phyloP scores from a whole-genome alignment of 352 stramenopile species.

The Globisporangium parvum region DNA sequence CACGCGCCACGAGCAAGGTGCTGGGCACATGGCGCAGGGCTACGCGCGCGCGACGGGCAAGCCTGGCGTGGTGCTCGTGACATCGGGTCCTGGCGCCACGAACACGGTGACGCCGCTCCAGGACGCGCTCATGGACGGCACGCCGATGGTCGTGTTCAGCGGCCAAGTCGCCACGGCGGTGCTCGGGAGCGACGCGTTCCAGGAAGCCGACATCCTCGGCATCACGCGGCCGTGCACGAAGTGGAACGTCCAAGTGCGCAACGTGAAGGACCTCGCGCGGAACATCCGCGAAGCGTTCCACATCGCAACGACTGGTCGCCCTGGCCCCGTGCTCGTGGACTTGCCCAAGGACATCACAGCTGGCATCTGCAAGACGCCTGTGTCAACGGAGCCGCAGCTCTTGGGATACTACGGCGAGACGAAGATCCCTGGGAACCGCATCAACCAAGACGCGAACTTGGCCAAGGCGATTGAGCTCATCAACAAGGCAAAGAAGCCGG shows the following conservation, averaged over 20 bases:
- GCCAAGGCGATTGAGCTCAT: constrained; percentile 81
- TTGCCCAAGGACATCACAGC: constrained; percentile 94
- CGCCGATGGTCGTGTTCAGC: constrained; percentile 92
- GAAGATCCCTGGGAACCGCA: constrained; percentile 74
- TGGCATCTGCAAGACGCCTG: constrained; percentile 62
- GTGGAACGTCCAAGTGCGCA: constrained; percentile 96
- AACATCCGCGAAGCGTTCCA: constrained; percentile 96
- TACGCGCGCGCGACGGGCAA: constrained; percentile 82
- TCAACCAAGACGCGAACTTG: constrained; percentile 76
- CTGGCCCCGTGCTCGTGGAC: constrained; percentile 93
- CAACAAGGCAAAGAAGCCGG: constrained; percentile 91
- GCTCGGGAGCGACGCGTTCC: constrained; percentile 90
- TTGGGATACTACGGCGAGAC: constrained; percentile 84
- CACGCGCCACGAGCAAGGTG: constrained; percentile 77
- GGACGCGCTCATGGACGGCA: constrained; percentile 93
- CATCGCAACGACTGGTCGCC: constrained; percentile 90
- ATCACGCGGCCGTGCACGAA: constrained; percentile 92
- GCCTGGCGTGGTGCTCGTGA: constrained; percentile 91
- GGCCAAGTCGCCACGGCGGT: constrained; percentile 92
- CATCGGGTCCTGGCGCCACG: constrained; percentile 90
- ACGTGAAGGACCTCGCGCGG: constrained; percentile 91
- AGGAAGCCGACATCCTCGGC: constrained; percentile 82
- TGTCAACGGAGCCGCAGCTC: constrained; percentile 69
- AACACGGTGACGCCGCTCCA: constrained; percentile 93
- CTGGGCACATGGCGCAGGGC: constrained; percentile 83